A percentile compares a stretch with the other conserved stretches of the same genome.
These are phyloP conservation scores for Cystobasidium sp. DNA, from an alignment of 1,284 basidiomycete species.

Conservation along the genomic window DNA sequence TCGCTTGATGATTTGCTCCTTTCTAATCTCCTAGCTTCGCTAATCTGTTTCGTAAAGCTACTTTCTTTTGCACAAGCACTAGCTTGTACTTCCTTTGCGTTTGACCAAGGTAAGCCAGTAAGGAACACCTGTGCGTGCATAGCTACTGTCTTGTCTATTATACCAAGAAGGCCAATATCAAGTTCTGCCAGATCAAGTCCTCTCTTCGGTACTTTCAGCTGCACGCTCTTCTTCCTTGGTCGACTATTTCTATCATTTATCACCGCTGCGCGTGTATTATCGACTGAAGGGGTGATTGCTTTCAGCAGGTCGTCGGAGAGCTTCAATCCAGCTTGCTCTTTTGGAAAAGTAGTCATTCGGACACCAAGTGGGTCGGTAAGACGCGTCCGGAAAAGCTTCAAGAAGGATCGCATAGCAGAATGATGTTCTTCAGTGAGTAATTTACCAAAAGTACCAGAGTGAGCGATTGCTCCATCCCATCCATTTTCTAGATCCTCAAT, in stretches of 20 bases:
- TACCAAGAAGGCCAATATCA: slow-evolving; percentile 53
- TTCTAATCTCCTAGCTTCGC: slow-evolving; percentile 24
- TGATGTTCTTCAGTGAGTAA: slow-evolving; percentile 53
- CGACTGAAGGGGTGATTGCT: slow-evolving; percentile 4
- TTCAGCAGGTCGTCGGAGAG: slow-evolving; percentile 19
- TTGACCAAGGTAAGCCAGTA: slow-evolving; percentile 48
- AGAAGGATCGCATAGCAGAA: slow-evolving; percentile 49
- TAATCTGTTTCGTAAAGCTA: slow-evolving; percentile 54
- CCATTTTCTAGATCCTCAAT: slow-evolving; percentile 48
- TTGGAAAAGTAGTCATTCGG: slow-evolving; percentile 51
- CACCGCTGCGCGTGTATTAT: slow-evolving; percentile 1
- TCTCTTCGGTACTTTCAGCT: background rate
- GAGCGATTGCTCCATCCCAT: slow-evolving; percentile 41
- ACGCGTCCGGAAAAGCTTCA: slow-evolving; percentile 45
- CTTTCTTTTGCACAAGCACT: slow-evolving; percentile 51
- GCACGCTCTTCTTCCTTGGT: slow-evolving; percentile 11
- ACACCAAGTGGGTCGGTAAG: slow-evolving; percentile 16
- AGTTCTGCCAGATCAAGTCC: slow-evolving; percentile 45
- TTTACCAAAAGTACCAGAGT: slow-evolving; percentile 54
- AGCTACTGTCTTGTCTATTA: slow-evolving; percentile 54
- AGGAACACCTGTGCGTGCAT: slow-evolving; percentile 52
- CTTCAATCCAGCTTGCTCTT: slow-evolving; percentile 46
- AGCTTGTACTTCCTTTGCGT: slow-evolving; percentile 29
- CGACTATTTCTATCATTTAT: slow-evolving; percentile 24
- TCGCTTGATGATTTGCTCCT: background rate